These are phyloP conservation scores for Macrocybe gigantea DNA, from an alignment of 768 basidiomycete species.

Conservation along the genomic window DNA sequence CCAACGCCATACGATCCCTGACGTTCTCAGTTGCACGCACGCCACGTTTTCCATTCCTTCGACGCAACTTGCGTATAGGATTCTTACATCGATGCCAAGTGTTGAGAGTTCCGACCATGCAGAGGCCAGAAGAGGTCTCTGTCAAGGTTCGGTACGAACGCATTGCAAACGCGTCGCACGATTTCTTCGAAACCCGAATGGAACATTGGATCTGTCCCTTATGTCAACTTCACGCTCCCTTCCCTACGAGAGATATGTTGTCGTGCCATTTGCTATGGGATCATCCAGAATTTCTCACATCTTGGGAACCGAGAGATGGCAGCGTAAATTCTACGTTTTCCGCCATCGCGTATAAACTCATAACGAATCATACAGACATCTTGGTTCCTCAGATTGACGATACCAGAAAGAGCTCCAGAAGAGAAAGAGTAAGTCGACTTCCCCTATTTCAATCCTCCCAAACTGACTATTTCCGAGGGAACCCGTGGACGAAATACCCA, in stretches of 20 bases:
- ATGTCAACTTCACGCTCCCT: constrained; percentile 40
- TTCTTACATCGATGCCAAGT: constrained; percentile 39
- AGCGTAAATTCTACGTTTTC: constrained; percentile 8
- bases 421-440: too few species aligned
- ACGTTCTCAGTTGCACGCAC: constrained; percentile 21
- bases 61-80: constrained; percentile 42
- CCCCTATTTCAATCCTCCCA: too few species aligned
- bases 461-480: too few species aligned
- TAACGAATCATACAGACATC: neutral
- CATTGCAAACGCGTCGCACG: constrained; percentile 11
- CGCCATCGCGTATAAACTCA: neutral
- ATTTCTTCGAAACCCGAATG: constrained; percentile 20
- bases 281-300: constrained; percentile 32
- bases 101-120: constrained; percentile 19
- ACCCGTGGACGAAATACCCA: too few species aligned
- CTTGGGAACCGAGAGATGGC: constrained; percentile 27
- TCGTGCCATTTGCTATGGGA: constrained; percentile 43
- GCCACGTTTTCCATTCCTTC: constrained; percentile 48
- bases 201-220: constrained; percentile 45
- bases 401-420: too few species aligned
- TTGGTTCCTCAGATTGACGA: neutral
- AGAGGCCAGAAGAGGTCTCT: neutral
- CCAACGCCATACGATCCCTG: constrained; percentile 27
- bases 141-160: constrained; percentile 8
- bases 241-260: constrained; percentile 37